These are phyloP conservation scores for Penicillium paneum DNA, from an alignment of 2,329 filamentous ascomycete genomes.

Conservation along the genomic window DNA sequence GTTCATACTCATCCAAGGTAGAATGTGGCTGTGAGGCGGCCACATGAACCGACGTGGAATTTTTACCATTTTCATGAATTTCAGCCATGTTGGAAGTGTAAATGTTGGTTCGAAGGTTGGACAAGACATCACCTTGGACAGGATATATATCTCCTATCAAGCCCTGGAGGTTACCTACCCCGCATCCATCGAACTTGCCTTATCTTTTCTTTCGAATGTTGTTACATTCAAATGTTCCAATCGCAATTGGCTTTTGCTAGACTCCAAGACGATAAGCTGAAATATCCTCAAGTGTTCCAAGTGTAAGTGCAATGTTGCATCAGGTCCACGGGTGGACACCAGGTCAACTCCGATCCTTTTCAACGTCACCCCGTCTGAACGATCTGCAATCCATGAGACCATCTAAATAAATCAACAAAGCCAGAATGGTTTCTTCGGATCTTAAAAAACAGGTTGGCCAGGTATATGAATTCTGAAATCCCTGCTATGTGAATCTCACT, in stretches of 20 bases:
- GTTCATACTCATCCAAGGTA: slow-evolving; percentile 33
- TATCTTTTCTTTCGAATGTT: background rate
- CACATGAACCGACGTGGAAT: slow-evolving; percentile 12
- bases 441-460: slow-evolving; percentile 36
- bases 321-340: background rate
- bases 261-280: background rate
- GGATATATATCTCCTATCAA: background rate
- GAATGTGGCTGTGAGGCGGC: slow-evolving; percentile 4
- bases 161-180: background rate
- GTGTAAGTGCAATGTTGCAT: background rate
- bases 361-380: slow-evolving; percentile 1
- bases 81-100: background rate
- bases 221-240: too few relatives aligned
- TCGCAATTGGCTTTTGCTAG: background rate
- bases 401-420: background rate
- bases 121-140: background rate
- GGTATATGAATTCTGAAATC: slow-evolving; percentile 18
- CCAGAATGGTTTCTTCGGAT: slow-evolving; percentile 19
- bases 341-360: slow-evolving; percentile 1
- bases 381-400: background rate
- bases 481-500: background rate
- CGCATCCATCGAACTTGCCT: background rate
- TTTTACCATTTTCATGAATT: background rate
- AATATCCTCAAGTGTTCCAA: background rate
- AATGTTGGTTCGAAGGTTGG: too few relatives aligned